Conservation (phyloP, 2,329 filamentous ascomycete genomes). For the Akanthomyces uredinophilus region DNA sequence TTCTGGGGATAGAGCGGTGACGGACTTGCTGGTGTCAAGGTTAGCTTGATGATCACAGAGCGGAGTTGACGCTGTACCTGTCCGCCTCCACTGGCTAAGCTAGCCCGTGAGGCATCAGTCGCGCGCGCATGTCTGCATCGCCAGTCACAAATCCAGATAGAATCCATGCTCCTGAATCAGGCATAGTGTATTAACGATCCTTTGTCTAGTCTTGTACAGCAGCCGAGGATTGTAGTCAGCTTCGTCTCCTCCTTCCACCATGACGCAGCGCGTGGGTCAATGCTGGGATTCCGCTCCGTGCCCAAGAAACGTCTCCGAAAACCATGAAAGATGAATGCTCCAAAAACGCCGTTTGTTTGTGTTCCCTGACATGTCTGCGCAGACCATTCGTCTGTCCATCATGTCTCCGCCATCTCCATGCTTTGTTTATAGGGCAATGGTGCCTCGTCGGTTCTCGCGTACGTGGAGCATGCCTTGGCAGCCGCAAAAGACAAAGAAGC, state of each 20-base stretch:
- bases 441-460: slow-evolving; percentile 75
- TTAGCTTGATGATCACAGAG: background rate
- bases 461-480: slow-evolving; percentile 83
- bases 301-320: background rate
- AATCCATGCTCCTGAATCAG: background rate
- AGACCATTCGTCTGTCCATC: background rate
- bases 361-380: background rate
- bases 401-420: slow-evolving; percentile 19
- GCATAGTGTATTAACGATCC: background rate
- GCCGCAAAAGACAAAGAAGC: slow-evolving; percentile 86
- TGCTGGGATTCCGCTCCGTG: background rate
- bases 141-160: background rate
- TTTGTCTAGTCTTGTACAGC: slow-evolving; percentile 5
- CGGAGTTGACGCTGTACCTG: background rate
- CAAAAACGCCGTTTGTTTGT: slow-evolving; percentile 7
- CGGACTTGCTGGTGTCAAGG: background rate
- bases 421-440: slow-evolving; percentile 63
- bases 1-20: background rate
- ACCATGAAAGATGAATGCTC: slow-evolving; percentile 6
- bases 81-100: background rate
- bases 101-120: background rate
- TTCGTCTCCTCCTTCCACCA: background rate
- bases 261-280: background rate
- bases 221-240: background rate
- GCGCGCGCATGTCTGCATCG: background rate